A percentile compares a stretch with the other conserved stretches of the same genome.
These are phyloP conservation scores for Somion occarium DNA, from an alignment of 1,284 basidiomycete genomes.

Conservation along the genomic window DNA sequence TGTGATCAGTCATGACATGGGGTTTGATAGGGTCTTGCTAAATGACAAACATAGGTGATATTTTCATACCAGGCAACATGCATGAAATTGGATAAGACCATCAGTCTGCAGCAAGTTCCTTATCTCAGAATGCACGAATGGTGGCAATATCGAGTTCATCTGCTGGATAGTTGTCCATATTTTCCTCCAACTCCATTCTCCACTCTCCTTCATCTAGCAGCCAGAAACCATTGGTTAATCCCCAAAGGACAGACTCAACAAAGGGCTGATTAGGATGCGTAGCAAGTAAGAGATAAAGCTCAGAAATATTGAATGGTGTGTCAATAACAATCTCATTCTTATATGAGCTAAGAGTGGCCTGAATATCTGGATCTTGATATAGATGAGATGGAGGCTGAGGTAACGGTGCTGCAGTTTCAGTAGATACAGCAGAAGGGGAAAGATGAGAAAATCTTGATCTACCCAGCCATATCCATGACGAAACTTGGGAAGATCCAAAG, in stretches of 20 bases:
- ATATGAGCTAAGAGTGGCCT: constrained; percentile 19
- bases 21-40: constrained; percentile 33
- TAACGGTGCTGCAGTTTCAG: too few relatives aligned
- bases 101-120: constrained; percentile 27
- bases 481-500: neutral
- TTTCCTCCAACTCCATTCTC: constrained; percentile 4
- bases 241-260: constrained; percentile 19
- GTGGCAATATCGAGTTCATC: neutral
- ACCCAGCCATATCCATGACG: neutral
- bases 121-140: constrained; percentile 11
- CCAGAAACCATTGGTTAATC: constrained; percentile 24
- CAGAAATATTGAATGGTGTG: constrained; percentile 31
- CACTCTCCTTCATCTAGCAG: constrained; percentile 15
- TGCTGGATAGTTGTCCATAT: constrained; percentile 6
- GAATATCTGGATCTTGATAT: too few relatives aligned
- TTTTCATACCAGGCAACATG: constrained; percentile 42
- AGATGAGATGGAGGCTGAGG: too few relatives aligned
- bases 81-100: constrained; percentile 34
- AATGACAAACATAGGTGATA: constrained; percentile 35
- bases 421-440: too few relatives aligned
- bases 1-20: constrained; percentile 32
- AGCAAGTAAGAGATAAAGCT: constrained; percentile 12
- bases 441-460: too few relatives aligned
- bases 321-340: constrained; percentile 28
- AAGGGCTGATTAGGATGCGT: constrained; percentile 24